Base-by-base conservation (phyloP, 257 asterid genomes). In the Fraxinus cuspidata region DNA sequence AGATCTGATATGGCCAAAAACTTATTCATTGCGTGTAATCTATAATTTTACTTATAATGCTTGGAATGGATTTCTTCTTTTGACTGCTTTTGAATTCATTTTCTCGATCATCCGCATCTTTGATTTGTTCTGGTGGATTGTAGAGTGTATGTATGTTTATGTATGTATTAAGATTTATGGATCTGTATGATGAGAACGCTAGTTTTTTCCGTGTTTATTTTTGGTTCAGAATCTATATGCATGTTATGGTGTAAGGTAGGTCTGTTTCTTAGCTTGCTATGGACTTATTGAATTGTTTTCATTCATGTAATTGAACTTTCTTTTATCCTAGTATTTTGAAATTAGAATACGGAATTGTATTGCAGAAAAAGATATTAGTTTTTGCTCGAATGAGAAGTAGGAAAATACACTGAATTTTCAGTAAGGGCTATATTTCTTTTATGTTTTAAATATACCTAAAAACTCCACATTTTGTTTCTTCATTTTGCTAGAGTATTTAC, bases 151-250 rank as follows among this genome's bases (percentile, higher is more conserved):
- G 31, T 3, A 21, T 71, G 71, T 35, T 79, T 63, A 34, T 68
- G 27, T 73, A 16, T n/a, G 34, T 35, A 23, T 56, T n/a, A 21
- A 56, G 65, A 56, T 19, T 51, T n/a, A 19, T 66, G 82, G 84
- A 82, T 85, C 80, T 77, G 28, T 44, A 56, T 77, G 66, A 60
- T 67, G 56, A 40, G 80, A 72, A 37, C 76, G 75, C 53, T 71
- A 42, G 68, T 78, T 37, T 0, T 56, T 40, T 25, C 23, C 42
- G 63, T 29, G 19, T 53, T 25, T 28, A 58, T 42, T 70, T 69
- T 60, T 8, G 16, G 42, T n/a, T 32, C 35, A 27, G 83, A 76
- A 75, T 73, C 80, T 34, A 31, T 78, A 47, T 42, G 53, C 25
- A 74, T 42, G 58, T 65, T 58, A 47, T 27, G 71, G 4, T 21